Evolutionary conservation across 192 early-diverging fungal genomes (phyloP), one percentile per base, ranked within the genome.

Genomic region (Linderina pennispora): DNA sequence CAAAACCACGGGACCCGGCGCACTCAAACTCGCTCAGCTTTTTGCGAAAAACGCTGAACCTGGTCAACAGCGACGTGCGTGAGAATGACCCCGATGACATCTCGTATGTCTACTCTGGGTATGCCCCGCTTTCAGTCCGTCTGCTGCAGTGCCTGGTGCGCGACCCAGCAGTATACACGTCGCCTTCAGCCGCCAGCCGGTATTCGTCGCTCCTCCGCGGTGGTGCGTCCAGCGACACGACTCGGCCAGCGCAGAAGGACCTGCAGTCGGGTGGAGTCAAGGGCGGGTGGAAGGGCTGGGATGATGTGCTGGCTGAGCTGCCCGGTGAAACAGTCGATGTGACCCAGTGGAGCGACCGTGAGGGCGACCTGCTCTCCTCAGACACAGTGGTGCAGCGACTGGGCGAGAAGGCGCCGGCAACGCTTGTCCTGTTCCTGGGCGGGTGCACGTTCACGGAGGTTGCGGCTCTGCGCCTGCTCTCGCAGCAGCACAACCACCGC

Each of bases 361-460:
- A 76, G 58, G 36, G 69, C 49, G 61, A 76, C 48, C 57, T 50
- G 1, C 25, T 43, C 21, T 37, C 34, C 13, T 48, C 48, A 2
- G 60, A 55, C 40, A 48, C 39, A 23, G 36, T 55, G 40, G 52
- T 42, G 18, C 45, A 62, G 48, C 74, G 73, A 23, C 74, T 76
- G 19, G 71, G 64, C 17, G 66, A 74, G 13, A 78, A 84, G 52
- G 64, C 76, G 24, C 67, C 75, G 10, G 76, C 82, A 11, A 94
- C 94, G 6, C 53, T 98, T 34, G 81, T 98, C 1, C 83, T 98
- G 40, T 98, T 96, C 56, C 68, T 98, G 9, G 95, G 95, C 26
- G 95, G 95, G 14, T 97, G 95, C 62, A 97, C 94, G 0, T 86
- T 77, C 23, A 88, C 95, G 3, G 95, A 98, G 70, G 81, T 97